Evolutionary conservation across 2,329 filamentous ascomycete genomes (phyloP), one percentile per base, ranked within the genome.

Genomic region (Fusarium drepaniforme): DNA sequence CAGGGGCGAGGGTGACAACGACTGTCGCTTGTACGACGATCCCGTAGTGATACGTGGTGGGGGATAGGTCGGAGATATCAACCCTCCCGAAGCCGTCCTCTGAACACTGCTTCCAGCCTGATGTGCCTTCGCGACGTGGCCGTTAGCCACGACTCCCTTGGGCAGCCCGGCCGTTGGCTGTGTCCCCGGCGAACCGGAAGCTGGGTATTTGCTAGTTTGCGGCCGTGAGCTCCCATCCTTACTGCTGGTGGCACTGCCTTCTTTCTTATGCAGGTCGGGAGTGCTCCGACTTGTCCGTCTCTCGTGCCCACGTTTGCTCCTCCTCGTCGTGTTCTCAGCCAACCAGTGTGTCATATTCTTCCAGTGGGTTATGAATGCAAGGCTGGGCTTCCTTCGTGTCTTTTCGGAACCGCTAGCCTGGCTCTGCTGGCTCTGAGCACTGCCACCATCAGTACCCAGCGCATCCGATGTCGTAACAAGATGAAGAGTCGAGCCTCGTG

Each of bases 401-500:
- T 90, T 90, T 63, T 86, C 86, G 9, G 81, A 74, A 12, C 66
- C 81, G 28, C 70, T 77, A 65, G 82, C 77, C 64, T 80, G 77
- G 66, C 81, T 78, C 30, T 78, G 70, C 71, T 84, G 75, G 42
- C 49, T 56, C 49, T 69, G 56, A 58, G 21, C 56, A 28, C 35
- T 75, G 38, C 63, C 77, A 33, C 75, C 74, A 64, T 81, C 82
- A n/a, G 82, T 74, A 23, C 82, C 83, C 18, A 90, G 74, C 1
- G 85, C 86, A 21, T 90, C 89, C 8, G 87, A 86, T 0, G 90
- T 91, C 12, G 94, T 93, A 44, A 97, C 95, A 6, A 97, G 90
- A 80, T 98, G 95, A 37, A 98, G 88, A 73, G 95, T 97, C 76
- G 95, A 98, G 51, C 94, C 93, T 70, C 94, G 89, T 75, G 94